These are phyloP conservation scores for Talaromyces funiculosus DNA, from an alignment of 2,329 filamentous ascomycete species.

Conservation along the genomic window DNA sequence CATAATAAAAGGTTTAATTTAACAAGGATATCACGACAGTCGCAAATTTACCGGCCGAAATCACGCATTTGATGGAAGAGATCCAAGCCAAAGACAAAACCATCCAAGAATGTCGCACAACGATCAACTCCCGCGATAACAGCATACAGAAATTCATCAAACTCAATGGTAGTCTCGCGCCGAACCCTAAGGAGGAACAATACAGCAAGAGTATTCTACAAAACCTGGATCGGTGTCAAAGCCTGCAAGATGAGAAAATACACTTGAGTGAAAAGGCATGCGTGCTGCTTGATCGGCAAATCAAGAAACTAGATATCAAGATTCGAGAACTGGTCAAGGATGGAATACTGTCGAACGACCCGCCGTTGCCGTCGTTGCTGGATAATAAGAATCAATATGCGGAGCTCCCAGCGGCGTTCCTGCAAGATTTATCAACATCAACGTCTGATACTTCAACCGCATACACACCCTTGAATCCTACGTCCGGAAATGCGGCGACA, in stretches of 20 bases:
- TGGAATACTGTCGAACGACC: constrained; percentile 55
- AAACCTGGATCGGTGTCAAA: constrained; percentile 53
- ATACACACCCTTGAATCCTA: constrained; percentile 47
- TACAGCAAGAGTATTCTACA: constrained; percentile 54
- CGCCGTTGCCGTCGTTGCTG: constrained; percentile 55
- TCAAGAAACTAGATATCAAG: constrained; percentile 58
- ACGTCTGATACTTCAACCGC: constrained; percentile 35
- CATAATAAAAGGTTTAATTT: not conserved
- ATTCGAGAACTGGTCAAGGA: constrained; percentile 55
- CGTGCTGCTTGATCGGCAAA: constrained; percentile 56
- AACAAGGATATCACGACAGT: too few relatives aligned
- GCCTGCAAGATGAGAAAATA: constrained; percentile 59
- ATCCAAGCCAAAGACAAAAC: constrained; percentile 60
- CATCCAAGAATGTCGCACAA: constrained; percentile 52
- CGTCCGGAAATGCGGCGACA: constrained; percentile 51
- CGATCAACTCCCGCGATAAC: constrained; percentile 53
- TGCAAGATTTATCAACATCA: constrained; percentile 37
- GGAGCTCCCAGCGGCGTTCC: constrained; percentile 45
- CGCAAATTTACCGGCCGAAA: constrained; percentile 58
- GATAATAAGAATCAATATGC: constrained; percentile 41
- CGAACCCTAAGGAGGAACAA: constrained; percentile 59
- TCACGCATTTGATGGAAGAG: constrained; percentile 61
- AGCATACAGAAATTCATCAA: constrained; percentile 63
- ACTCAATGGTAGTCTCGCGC: constrained; percentile 54
- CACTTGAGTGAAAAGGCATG: constrained; percentile 56